A percentile compares a stretch with the other conserved stretches of the same genome.
phyloP scores from a whole-genome alignment of 306 rosid species.

The Cucumis cinereus region DNA sequence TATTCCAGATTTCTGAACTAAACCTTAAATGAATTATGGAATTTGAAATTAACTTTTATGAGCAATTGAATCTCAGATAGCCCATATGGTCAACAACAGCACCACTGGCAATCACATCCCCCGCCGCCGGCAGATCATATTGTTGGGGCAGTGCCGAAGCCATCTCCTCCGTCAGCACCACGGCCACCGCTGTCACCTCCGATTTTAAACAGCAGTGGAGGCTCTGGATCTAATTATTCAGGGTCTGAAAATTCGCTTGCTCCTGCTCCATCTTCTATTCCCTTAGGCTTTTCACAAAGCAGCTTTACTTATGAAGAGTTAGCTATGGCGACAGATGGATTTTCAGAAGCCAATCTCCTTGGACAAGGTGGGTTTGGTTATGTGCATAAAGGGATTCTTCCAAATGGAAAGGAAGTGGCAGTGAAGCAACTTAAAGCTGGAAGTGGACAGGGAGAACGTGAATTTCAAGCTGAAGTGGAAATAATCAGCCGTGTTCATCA shows the following conservation, averaged over 20 bases:
- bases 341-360: constrained; percentile 88
- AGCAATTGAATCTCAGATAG: constrained; percentile 29
- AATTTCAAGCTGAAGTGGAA: constrained; percentile 93
- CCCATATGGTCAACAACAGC: constrained; percentile 45
- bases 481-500: constrained; percentile 97
- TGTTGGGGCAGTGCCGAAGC: constrained; percentile 33
- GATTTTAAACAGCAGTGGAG: constrained; percentile 65
- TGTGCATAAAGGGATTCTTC: constrained; percentile 84
- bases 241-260: constrained; percentile 51
- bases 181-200: constrained; percentile 40
- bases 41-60: not conserved
- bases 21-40: not conserved
- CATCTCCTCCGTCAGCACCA: constrained; percentile 44
- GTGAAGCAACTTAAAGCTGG: constrained; percentile 90
- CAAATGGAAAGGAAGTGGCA: constrained; percentile 92
- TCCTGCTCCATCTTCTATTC: constrained; percentile 61
- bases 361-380: constrained; percentile 98
- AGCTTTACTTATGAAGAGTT: constrained; percentile 68
- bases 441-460: constrained; percentile 97
- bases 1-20: not conserved
- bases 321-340: constrained; percentile 85
- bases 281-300: constrained; percentile 60
- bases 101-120: constrained; percentile 52
- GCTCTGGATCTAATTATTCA: constrained; percentile 80
- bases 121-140: constrained; percentile 46